Evolutionary conservation across 306 rosid species (phyloP), one percentile per base, ranked within the genome.

Genomic region (Quercus parvula): DNA sequence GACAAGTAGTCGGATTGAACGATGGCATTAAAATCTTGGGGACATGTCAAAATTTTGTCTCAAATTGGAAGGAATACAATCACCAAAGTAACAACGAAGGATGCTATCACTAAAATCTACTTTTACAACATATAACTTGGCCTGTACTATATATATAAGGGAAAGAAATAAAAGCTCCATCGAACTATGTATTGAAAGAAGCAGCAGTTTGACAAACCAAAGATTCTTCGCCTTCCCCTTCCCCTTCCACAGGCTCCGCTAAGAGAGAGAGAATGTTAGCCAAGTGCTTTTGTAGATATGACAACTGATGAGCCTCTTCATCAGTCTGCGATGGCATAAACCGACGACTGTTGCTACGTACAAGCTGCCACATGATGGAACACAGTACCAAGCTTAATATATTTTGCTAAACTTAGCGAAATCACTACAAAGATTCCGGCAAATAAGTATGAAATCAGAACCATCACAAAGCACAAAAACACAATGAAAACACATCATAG

Each of bases 271-370:
- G 76, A 78, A 94, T 85, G 85, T 89, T 94, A 64, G 82, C 90
- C 87, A 94, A 55, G 81, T 94, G 98, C 84, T 94, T 94, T 84
- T 89, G 94, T 68, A 94, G 85, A 87, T 94, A 94, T 5, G 94
- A 94, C 58, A 94, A 85, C 77, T 92, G 97, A 84, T 94, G 97
- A 22, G 94, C 93, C 88, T 94, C 98, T 86, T 94, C 97, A 81
- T 94, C 97, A 80, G 89, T 82, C 84, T 89, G 98, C 3, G 97
- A 94, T 56, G 97, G 97, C 91, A 84, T 80, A 81, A 82, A 85
- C 70, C 97, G 89, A 64, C 98, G 87, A 85, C 91, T 94, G 68
- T 94, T 92, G 97, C 98, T 91, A 67, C 98, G 97, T 84, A 91
- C 94, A 79, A 94, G 97, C 98, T 94, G 93, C 89, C 84, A 81